These are phyloP conservation scores for Rhodotorula kratochvilovae DNA, from an alignment of 768 basidiomycete species.

Conservation along the genomic window DNA sequence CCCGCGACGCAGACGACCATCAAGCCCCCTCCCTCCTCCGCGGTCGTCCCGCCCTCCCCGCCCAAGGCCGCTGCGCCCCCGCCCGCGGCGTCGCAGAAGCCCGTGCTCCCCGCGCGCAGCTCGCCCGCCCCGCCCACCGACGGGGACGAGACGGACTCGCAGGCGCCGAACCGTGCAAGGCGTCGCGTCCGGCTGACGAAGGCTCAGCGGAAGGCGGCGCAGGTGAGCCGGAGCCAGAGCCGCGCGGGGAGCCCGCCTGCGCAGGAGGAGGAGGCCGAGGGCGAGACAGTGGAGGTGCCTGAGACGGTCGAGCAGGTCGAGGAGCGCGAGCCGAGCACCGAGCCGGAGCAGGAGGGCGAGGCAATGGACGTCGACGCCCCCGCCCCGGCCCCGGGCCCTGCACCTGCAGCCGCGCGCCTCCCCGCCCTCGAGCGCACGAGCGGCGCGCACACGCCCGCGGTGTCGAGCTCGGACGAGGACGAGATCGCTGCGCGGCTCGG, in stretches of 20 bases:
- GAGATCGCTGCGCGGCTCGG: not conserved
- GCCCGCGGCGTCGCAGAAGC: not conserved
- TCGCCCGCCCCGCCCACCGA: not conserved
- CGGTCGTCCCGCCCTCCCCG: no score
- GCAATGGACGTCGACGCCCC: constrained; percentile 6
- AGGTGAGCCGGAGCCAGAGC: not conserved
- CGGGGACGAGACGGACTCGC: not conserved
- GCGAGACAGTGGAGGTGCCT: not conserved
- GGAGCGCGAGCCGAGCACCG: not conserved
- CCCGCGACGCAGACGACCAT: not conserved
- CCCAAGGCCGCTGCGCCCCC: no score
- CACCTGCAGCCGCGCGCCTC: not conserved
- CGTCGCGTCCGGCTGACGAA: constrained; percentile 1
- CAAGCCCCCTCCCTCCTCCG: constrained; percentile 6
- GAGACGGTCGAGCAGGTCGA: not conserved
- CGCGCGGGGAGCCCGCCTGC: no score
- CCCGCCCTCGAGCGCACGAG: no score
- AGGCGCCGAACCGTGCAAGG: not conserved
- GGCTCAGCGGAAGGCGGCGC: not conserved
- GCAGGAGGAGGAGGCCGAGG: not conserved
- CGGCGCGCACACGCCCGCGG: no score
- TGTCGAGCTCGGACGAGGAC: not conserved
- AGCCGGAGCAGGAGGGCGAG: not conserved
- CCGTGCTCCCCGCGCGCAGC: no score
- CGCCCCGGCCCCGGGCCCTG: not conserved